Evolutionary conservation across 306 rosid genomes (phyloP).

Genomic region (Pueraria montana): DNA sequence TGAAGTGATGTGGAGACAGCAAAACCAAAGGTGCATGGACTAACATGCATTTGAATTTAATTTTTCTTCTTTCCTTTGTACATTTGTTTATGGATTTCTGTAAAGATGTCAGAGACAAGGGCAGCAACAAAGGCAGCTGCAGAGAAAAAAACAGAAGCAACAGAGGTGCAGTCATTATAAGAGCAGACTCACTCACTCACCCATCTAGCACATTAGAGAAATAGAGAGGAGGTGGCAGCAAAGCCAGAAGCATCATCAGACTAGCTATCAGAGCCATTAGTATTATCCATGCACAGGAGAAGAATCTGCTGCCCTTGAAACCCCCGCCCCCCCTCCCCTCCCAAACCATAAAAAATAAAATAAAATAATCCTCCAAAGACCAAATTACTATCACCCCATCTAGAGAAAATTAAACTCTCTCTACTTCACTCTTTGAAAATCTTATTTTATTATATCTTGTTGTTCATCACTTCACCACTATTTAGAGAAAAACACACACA

Average conservation of each 20-base stretch:
- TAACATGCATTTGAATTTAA: slow-evolving; percentile 54
- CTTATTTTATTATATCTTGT: not conserved
- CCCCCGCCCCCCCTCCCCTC: too few species aligned
- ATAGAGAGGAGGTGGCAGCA: slow-evolving; percentile 53
- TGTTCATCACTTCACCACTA: slow-evolving; percentile 22
- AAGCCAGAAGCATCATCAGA: slow-evolving; percentile 64
- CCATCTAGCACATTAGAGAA: slow-evolving; percentile 55
- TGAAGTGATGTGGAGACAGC: slow-evolving; percentile 57
- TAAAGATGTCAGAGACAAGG: slow-evolving; percentile 74
- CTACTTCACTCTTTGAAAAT: slow-evolving; percentile 44
- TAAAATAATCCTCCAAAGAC: not conserved
- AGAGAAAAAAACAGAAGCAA: slow-evolving; percentile 67
- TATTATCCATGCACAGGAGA: slow-evolving; percentile 68
- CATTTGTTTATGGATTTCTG: slow-evolving; percentile 66
- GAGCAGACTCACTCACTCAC: slow-evolving; percentile 67
- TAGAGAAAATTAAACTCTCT: slow-evolving; percentile 31
- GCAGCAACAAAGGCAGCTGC: slow-evolving; percentile 74
- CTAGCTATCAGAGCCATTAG: slow-evolving; percentile 58
- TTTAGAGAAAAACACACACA: not conserved
- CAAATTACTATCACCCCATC: slow-evolving; percentile 32
- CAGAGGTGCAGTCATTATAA: slow-evolving; percentile 93
- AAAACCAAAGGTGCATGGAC: slow-evolving; percentile 60
- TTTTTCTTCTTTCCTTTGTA: slow-evolving; percentile 44
- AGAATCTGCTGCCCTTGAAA: slow-evolving; percentile 55
- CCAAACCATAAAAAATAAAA: slow-evolving; percentile 24